These are phyloP conservation scores for Papilionanthe hybrid DNA, from an alignment of 116 monocot genomes.

Conservation along the genomic window DNA sequence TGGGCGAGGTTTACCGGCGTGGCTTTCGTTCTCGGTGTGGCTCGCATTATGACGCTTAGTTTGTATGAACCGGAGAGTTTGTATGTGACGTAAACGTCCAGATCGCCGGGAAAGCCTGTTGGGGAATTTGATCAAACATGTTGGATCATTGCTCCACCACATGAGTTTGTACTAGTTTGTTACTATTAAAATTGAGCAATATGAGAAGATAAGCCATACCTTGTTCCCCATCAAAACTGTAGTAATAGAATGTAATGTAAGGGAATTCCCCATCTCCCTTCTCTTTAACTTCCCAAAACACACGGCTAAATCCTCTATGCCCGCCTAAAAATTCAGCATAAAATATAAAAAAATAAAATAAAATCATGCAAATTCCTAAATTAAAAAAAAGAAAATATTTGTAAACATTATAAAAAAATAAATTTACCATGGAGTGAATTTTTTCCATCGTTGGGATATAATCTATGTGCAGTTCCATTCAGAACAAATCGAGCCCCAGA, in stretches of 20 bases:
- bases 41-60: slow-evolving; percentile 45
- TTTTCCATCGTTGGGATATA: slow-evolving; percentile 44
- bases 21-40: slow-evolving; percentile 41
- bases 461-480: slow-evolving; percentile 39
- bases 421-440: slow-evolving; percentile 8
- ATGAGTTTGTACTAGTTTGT: no score
- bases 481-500: slow-evolving; percentile 48
- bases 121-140: neutral
- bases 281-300: slow-evolving; percentile 39
- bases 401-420: neutral
- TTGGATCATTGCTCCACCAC: neutral
- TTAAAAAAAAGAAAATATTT: no score
- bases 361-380: neutral
- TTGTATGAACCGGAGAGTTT: slow-evolving; percentile 22
- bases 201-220: slow-evolving; percentile 17
- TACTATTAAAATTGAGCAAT: neutral
- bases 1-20: slow-evolving; percentile 76
- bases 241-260: slow-evolving; percentile 43
- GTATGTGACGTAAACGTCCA: slow-evolving; percentile 48
- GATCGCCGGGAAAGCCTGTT: slow-evolving; percentile 48
- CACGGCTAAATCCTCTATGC: slow-evolving; percentile 31
- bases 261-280: slow-evolving; percentile 36
- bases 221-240: slow-evolving; percentile 52
- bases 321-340: slow-evolving; percentile 26
- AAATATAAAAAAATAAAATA: neutral